Evolutionary conservation across 2,329 filamentous ascomycete species (phyloP).

Genomic region (Cladosporium sp.): DNA sequence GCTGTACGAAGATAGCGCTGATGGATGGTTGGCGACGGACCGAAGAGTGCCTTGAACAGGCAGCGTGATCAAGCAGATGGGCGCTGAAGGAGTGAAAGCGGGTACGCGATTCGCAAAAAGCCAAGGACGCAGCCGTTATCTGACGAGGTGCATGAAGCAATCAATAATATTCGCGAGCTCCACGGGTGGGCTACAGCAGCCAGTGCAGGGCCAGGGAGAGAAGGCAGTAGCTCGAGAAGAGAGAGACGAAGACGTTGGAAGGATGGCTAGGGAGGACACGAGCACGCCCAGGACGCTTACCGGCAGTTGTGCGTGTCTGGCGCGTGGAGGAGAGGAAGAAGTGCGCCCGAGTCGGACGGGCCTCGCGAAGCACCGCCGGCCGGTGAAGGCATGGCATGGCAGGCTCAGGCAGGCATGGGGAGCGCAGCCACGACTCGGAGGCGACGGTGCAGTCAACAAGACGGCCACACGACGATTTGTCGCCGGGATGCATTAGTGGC

Average conservation of each 20-base stretch:
- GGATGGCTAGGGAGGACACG: neutral
- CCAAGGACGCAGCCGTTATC: neutral
- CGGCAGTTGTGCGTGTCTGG: conserved; percentile 6
- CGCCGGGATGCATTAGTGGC: neutral
- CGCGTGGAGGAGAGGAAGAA: neutral
- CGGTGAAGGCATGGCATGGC: no score
- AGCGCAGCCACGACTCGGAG: neutral
- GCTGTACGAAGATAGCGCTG: neutral
- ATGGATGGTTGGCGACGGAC: conserved; percentile 3
- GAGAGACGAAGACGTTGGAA: conserved; percentile 1
- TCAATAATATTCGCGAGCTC: neutral
- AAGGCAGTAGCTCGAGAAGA: conserved; percentile 2
- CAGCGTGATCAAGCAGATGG: neutral
- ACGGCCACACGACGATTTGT: neutral
- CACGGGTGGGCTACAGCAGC: conserved; percentile 5
- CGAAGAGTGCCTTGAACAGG: neutral
- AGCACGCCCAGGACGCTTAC: conserved; percentile 2
- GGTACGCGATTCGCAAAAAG: conserved; percentile 1
- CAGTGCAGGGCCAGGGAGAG: conserved; percentile 3
- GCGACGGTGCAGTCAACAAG: neutral
- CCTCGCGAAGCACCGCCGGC: neutral
- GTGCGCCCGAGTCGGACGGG: neutral
- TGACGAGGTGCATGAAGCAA: neutral
- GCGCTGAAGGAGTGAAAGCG: conserved; percentile 10
- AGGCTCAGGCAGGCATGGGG: no score